Conservation (phyloP, 495 filamentous ascomycete species). For the Lophiostoma macrostomum region DNA sequence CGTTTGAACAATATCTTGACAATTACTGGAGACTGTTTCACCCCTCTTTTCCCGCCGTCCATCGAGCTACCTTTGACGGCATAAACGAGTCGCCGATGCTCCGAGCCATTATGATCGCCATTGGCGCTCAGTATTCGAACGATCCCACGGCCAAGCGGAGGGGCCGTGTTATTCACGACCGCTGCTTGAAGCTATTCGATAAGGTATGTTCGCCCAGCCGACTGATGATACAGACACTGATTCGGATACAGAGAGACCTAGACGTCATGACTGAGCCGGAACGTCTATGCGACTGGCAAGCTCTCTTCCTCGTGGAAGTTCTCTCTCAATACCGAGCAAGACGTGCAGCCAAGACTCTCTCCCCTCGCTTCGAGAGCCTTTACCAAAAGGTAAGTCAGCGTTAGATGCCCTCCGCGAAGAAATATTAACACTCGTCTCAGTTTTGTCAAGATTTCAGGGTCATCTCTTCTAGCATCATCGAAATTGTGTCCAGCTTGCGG, state of each 20-base stretch:
- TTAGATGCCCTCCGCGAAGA: not conserved
- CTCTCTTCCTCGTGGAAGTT: slow-evolving; percentile 37
- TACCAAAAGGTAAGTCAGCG: slow-evolving; percentile 30
- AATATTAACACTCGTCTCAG: slow-evolving; percentile 5
- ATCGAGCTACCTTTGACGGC: slow-evolving; percentile 41
- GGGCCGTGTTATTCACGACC: slow-evolving; percentile 41
- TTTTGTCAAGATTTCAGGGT: slow-evolving; percentile 28
- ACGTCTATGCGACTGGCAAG: slow-evolving; percentile 38
- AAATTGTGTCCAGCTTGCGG: slow-evolving; percentile 1
- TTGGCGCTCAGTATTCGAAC: slow-evolving; percentile 43
- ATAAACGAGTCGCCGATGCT: slow-evolving; percentile 39
- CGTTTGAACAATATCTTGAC: slow-evolving; percentile 41
- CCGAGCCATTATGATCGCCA: slow-evolving; percentile 43
- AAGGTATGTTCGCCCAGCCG: slow-evolving; percentile 34
- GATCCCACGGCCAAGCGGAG: slow-evolving; percentile 39
- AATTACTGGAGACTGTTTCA: slow-evolving; percentile 47
- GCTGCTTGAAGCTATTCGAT: slow-evolving; percentile 40
- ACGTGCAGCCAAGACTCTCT: slow-evolving; percentile 34
- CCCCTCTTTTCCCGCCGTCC: slow-evolving; percentile 45
- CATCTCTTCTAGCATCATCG: slow-evolving; percentile 10
- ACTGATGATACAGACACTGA: slow-evolving; percentile 2
- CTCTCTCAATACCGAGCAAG: slow-evolving; percentile 38
- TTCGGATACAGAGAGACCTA: slow-evolving; percentile 22
- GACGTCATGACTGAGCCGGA: slow-evolving; percentile 28
- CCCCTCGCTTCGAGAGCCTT: slow-evolving; percentile 34